Evolutionary conservation across 176 grass and related monocot species (phyloP).

Genomic region (Hsuehochloa calcarea): DNA sequence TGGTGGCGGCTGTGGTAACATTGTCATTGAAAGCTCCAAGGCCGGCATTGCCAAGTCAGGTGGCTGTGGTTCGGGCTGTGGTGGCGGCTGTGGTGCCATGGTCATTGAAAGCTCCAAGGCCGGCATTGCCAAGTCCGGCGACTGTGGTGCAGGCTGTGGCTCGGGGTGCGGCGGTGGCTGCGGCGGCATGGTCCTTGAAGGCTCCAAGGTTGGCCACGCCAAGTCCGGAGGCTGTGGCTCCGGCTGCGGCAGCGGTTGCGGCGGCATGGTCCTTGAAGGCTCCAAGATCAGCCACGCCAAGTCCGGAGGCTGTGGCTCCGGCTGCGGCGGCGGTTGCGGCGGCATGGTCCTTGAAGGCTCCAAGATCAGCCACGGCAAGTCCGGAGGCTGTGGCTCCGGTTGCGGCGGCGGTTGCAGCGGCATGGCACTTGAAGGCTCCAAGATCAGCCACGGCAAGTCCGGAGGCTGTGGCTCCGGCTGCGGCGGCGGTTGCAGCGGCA

Average conservation of each 20-base stretch:
- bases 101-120: neutral
- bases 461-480: conserved; percentile 1
- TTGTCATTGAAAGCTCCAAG: neutral
- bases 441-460: neutral
- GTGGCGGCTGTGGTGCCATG: conserved; percentile 13
- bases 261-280: neutral
- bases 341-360: no score
- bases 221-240: conserved; percentile 17
- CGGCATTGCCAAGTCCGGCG: neutral
- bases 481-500: neutral
- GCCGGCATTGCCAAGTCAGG: neutral
- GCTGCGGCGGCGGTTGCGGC: neutral
- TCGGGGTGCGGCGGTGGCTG: conserved; percentile 2
- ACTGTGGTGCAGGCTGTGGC: conserved; percentile 32
- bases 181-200: neutral
- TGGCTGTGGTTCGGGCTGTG: neutral
- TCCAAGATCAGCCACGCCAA: neutral
- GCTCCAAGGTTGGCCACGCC: neutral
- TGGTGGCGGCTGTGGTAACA: neutral
- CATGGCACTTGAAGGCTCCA: neutral
- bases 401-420: neutral
- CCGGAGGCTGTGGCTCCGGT: conserved; percentile 18
- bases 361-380: neutral
- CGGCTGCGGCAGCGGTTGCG: neutral
- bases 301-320: conserved; percentile 17